Percentiles rank a stretch among this genome's conserved stretches.
These are phyloP conservation scores for Xylaria digitata DNA, from an alignment of 2,329 filamentous ascomycete species.

Conservation along the genomic window DNA sequence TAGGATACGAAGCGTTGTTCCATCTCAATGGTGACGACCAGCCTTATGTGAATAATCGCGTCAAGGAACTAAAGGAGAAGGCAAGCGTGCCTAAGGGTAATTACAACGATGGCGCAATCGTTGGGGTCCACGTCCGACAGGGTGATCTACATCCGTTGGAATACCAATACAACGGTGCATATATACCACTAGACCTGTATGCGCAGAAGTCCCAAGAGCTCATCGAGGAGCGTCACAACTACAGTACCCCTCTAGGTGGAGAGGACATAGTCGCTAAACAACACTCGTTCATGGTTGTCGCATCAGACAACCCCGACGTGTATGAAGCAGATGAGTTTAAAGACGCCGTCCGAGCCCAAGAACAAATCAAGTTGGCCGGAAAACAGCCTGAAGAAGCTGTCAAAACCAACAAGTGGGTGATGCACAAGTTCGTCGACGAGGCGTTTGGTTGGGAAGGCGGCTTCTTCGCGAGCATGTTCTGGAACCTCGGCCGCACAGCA, in stretches of 20 bases:
- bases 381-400: conserved; percentile 62
- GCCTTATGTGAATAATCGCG: conserved; percentile 70
- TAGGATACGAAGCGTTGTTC: conserved; percentile 80
- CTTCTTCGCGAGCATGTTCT: conserved; percentile 85
- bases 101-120: conserved; percentile 62
- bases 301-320: conserved; percentile 84
- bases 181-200: conserved; percentile 80
- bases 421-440: conserved; percentile 77
- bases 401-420: conserved; percentile 59
- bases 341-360: conserved; percentile 72
- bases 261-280: conserved; percentile 53
- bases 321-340: conserved; percentile 73
- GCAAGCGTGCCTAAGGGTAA: conserved; percentile 56
- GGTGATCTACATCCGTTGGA: conserved; percentile 83
- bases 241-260: conserved; percentile 50
- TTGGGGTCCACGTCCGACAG: conserved; percentile 83
- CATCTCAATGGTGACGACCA: conserved; percentile 73
- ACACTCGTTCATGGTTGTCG: conserved; percentile 69
- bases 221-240: conserved; percentile 62
- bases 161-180: conserved; percentile 79
- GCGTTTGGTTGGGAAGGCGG: conserved; percentile 89
- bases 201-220: conserved; percentile 67
- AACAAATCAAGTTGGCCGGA: conserved; percentile 79
- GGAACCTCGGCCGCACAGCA: conserved; percentile 72
- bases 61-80: conserved; percentile 64